phyloP scores from a whole-genome alignment of 225 moss, liverwort and hornwort genomes.

The Sphagnum contortum region DNA sequence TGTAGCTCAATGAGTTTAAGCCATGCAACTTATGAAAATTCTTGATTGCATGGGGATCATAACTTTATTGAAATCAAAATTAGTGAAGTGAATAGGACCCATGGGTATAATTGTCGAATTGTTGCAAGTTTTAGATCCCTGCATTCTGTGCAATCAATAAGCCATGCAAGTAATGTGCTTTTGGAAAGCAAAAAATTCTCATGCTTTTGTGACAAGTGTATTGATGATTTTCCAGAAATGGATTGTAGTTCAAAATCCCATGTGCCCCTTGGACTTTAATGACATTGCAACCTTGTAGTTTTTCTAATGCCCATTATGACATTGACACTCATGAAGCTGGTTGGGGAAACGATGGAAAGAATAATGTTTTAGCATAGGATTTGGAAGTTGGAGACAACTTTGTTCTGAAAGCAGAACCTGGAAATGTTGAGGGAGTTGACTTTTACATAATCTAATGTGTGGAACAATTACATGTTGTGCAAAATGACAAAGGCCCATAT shows the following conservation, averaged over 20 bases:
- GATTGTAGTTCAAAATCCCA: not conserved
- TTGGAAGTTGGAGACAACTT: conserved; percentile 1
- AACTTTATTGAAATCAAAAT: not conserved
- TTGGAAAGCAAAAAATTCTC: not conserved
- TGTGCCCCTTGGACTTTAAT: not conserved
- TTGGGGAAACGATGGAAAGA: not conserved
- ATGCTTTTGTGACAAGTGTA: not conserved
- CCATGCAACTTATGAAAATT: not conserved
- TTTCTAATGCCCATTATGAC: not conserved
- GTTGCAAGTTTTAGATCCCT: not conserved
- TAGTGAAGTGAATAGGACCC: not conserved
- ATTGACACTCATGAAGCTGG: not conserved
- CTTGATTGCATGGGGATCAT: not conserved
- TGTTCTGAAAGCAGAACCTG: not conserved
- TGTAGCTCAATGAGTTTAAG: not conserved
- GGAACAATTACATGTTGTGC: not conserved
- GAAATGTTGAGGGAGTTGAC: not conserved
- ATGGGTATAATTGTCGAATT: not conserved
- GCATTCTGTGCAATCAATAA: not conserved
- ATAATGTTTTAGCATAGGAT: not conserved
- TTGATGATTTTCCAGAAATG: rapidly evolving
- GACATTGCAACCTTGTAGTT: not conserved
- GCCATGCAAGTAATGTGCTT: not conserved
- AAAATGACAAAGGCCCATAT: not conserved
- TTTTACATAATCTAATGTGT: not conserved